phyloP scores from a whole-genome alignment of 352 stramenopile genomes.

The Pythium insidiosum region DNA sequence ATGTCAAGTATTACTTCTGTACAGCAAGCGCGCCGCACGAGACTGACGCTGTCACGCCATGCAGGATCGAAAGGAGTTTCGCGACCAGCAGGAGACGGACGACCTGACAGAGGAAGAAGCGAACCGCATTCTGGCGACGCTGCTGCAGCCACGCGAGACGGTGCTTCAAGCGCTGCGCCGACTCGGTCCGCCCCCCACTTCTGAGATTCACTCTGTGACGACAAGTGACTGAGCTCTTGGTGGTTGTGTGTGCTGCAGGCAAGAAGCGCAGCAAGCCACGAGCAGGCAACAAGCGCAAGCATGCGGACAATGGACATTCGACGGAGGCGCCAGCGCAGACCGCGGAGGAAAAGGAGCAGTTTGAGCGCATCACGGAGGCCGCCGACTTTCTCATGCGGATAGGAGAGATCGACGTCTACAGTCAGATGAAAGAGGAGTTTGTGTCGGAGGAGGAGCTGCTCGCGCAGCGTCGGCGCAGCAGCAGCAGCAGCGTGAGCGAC shows the following conservation, averaged over 20 bases:
- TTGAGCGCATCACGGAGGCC: conserved; percentile 71
- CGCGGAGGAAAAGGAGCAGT: conserved; percentile 65
- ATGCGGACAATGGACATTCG: conserved; percentile 15
- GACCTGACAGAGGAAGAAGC: conserved; percentile 49
- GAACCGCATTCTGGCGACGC: conserved; percentile 37
- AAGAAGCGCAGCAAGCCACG: conserved; percentile 41
- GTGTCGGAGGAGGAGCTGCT: conserved; percentile 50
- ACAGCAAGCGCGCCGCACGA: too few species aligned
- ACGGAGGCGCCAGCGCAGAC: conserved; percentile 27
- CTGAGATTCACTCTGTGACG: background rate
- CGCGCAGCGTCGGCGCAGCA: conserved; percentile 22
- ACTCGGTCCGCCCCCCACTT: conserved; percentile 20
- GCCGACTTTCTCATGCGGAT: conserved; percentile 72
- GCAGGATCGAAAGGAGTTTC: conserved; percentile 41
- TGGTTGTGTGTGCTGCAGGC: conserved; percentile 8
- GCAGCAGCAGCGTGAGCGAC: conserved; percentile 11
- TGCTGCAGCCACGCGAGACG: conserved; percentile 65
- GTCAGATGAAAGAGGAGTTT: conserved; percentile 78
- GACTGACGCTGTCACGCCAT: background rate
- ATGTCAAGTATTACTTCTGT: too few species aligned
- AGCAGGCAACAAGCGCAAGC: conserved; percentile 52
- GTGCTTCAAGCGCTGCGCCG: conserved; percentile 70
- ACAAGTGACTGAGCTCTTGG: background rate
- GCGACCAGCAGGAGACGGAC: conserved; percentile 43
- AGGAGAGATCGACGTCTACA: conserved; percentile 76